Base-by-base conservation (phyloP, 345 rosid genomes). In the Murraya paniculata region DNA sequence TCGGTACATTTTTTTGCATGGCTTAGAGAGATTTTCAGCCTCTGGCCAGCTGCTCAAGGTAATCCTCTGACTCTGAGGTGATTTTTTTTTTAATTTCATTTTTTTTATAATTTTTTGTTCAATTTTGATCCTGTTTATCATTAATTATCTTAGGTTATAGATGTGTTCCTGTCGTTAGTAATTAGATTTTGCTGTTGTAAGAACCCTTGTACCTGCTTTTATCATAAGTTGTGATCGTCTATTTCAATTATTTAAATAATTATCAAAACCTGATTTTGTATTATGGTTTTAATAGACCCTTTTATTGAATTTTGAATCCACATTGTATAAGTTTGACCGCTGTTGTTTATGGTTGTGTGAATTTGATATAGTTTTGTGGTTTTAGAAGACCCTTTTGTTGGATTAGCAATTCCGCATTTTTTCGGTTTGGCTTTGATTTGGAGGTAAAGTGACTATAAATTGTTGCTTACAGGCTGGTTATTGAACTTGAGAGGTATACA, bases 401-500 rank as follows among this genome's bases (percentile, higher is more conserved):
- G 45, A 31, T 77, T 72, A 38, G 50, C 39, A 36, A 35, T 45
- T 13, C 45, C 25, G 31, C 78, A 71, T 75, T 82, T 74, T 41
- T 50, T 69, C 64, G 27, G 39, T 67, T 78, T 35, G 16, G 36
- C 45, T 76, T 45, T 73, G 72, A 58, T 72, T 79, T 65, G 73
- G 65, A 69, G 82, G 59, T 75, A 50, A 81, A 45, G 53, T 69
- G 79, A 81, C 70, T 59, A 64, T 45, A 38, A 61, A 53, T 83
- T 72, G 68, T 70, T 77, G 55, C 61, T 77, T 35, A 73, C 79
- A 88, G 91, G 88, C 76, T 77, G 80, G 84, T 59, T 70, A 10
- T 83, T 81, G 78, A 76, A 82, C 79, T 88, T 68, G 68, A 72
- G 67, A 66, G 82, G 80, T 41, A 67, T 61, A 45, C 55, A 11